These are phyloP conservation scores for Ceratocystiopsis minuta DNA, from an alignment of 2,329 filamentous ascomycete species.

Conservation along the genomic window DNA sequence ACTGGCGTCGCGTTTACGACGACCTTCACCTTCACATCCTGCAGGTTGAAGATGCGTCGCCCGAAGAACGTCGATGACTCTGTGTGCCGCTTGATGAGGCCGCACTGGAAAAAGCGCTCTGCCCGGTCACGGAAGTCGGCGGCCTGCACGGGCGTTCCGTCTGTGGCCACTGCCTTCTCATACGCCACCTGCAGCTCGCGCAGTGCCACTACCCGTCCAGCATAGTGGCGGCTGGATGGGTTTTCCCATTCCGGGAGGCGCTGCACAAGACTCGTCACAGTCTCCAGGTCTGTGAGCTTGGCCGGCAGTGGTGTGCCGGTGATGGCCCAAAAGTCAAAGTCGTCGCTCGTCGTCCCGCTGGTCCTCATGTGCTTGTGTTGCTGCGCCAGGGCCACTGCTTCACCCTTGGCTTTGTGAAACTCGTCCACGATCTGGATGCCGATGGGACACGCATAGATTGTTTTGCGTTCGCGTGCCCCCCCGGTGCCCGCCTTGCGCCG, in stretches of 20 bases:
- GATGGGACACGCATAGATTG: conserved; percentile 10
- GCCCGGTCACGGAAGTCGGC: conserved; percentile 6
- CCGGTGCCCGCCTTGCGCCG: conserved; percentile 3
- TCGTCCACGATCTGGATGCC: conserved; percentile 12
- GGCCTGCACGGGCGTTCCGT: conserved; percentile 7
- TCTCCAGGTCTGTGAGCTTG: conserved; percentile 8
- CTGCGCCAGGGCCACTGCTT: conserved; percentile 5
- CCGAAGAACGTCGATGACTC: conserved; percentile 9
- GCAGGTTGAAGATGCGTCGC: conserved; percentile 8
- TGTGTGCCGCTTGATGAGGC: conserved; percentile 10
- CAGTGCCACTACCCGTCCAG: conserved; percentile 3
- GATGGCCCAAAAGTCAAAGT: conserved; percentile 12
- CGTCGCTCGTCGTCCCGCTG: background rate
- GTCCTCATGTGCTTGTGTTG: conserved; percentile 8
- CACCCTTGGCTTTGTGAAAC: conserved; percentile 10
- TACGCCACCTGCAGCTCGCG: conserved; percentile 8
- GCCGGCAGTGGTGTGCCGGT: conserved; percentile 11
- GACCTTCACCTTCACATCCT: conserved; percentile 5
- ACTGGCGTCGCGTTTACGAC: conserved; percentile 10
- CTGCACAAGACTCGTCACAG: conserved; percentile 7
- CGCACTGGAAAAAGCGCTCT: conserved; percentile 7
- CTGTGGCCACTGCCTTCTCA: conserved; percentile 6
- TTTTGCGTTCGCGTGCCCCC: conserved; percentile 4
- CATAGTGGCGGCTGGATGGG: conserved; percentile 5
- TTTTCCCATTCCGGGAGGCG: conserved; percentile 7